Conservation (phyloP, 768 basidiomycete species). For the Clitopilus passeckerianus region DNA sequence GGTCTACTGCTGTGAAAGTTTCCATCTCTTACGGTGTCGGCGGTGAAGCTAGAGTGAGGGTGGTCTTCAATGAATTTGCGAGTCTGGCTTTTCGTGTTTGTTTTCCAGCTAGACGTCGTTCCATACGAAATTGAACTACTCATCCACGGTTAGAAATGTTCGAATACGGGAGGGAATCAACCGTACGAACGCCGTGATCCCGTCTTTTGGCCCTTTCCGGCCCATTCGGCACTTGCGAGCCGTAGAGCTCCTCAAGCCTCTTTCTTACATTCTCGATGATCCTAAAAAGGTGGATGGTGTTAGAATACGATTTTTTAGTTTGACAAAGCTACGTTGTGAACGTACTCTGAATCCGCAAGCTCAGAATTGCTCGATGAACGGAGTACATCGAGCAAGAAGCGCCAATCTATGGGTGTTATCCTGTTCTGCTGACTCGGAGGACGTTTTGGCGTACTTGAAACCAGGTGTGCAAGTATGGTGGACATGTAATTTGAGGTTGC, state of each 20-base stretch:
- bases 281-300: not conserved
- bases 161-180: not conserved
- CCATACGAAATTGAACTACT: not conserved
- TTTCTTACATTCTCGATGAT: not conserved
- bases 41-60: not conserved
- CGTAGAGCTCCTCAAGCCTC: not conserved
- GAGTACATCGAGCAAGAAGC: conserved; percentile 51
- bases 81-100: not conserved
- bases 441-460: conserved; percentile 48
- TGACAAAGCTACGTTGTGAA: conserved; percentile 1
- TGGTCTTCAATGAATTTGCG: not conserved
- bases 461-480: conserved; percentile 48
- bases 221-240: not conserved
- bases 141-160: not conserved
- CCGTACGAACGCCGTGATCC: not conserved
- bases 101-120: not conserved
- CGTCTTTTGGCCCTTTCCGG: not conserved
- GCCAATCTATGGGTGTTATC: conserved; percentile 58
- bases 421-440: conserved; percentile 63
- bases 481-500: conserved; percentile 42
- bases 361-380: conserved; percentile 32
- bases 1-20: too few species aligned
- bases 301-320: not conserved
- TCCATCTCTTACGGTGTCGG: too few species aligned
- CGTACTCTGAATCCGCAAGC: conserved; percentile 31